phyloP scores from a whole-genome alignment of 73 alveolate species.

The Paramecium bursaria region DNA sequence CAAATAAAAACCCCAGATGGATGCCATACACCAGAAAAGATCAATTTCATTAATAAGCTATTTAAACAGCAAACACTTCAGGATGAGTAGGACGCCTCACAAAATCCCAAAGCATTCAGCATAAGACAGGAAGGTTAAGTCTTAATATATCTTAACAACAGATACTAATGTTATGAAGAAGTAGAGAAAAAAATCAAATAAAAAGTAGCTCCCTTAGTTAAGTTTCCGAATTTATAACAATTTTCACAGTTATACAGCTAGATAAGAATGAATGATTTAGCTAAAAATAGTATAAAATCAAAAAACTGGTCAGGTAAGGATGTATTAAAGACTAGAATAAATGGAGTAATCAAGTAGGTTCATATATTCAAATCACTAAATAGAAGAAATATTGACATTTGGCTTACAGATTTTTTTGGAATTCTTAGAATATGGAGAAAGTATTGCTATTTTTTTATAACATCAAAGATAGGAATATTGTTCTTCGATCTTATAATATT shows the following conservation, averaged over 20 bases:
- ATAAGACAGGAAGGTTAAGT: no score
- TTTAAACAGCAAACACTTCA: no score
- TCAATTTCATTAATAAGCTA: no score
- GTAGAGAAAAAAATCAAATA: no score
- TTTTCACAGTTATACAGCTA: conserved; percentile 3
- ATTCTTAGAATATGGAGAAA: neutral
- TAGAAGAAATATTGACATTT: no score
- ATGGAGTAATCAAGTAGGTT: neutral
- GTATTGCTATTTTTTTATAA: neutral
- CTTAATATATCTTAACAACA: no score
- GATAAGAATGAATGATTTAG: neutral
- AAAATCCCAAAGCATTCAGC: no score
- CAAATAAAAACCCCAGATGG: no score
- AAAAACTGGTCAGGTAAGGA: neutral
- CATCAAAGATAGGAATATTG: neutral
- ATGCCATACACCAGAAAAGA: no score
- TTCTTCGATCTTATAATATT: conserved; percentile 18
- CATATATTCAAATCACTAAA: neutral
- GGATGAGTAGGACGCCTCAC: no score
- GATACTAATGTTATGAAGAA: no score
- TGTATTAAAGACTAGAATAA: neutral
- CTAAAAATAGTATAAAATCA: neutral
- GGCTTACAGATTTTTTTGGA: conserved; percentile 24
- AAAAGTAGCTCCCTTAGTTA: no score
- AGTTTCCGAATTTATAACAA: conserved; percentile 1